These are phyloP conservation scores for Boletus rufocinnamomeus DNA, from an alignment of 768 basidiomycete genomes.

Conservation along the genomic window DNA sequence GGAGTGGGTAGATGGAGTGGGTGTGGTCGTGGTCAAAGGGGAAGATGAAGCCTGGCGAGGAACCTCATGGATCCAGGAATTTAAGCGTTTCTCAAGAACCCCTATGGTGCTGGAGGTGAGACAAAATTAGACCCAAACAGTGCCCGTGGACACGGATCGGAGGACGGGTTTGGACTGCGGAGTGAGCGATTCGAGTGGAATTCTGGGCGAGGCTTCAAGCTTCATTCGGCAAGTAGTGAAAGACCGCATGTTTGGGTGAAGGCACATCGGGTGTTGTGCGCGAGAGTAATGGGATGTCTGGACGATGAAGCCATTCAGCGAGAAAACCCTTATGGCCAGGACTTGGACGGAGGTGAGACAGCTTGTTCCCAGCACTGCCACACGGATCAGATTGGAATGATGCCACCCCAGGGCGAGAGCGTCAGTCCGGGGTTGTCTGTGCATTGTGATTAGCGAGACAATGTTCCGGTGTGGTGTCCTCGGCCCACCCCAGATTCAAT, in stretches of 20 bases:
- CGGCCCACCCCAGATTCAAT: no score
- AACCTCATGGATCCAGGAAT: neutral
- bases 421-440: no score
- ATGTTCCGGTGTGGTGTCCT: no score
- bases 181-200: neutral
- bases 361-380: neutral
- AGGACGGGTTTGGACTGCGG: neutral
- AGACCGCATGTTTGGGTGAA: no score
- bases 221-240: neutral
- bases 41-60: neutral
- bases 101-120: neutral
- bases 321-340: neutral
- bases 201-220: neutral
- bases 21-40: neutral
- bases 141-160: neutral
- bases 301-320: neutral
- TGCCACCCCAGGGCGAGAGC: no score
- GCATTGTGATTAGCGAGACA: no score
- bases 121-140: neutral
- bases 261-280: neutral
- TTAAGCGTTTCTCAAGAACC: neutral
- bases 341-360: no score
- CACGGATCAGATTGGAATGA: neutral
- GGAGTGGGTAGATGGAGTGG: neutral
- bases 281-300: neutral